Evolutionary conservation across 495 filamentous ascomycete species (phyloP).

Genomic region (Achaetomiella virescens): DNA sequence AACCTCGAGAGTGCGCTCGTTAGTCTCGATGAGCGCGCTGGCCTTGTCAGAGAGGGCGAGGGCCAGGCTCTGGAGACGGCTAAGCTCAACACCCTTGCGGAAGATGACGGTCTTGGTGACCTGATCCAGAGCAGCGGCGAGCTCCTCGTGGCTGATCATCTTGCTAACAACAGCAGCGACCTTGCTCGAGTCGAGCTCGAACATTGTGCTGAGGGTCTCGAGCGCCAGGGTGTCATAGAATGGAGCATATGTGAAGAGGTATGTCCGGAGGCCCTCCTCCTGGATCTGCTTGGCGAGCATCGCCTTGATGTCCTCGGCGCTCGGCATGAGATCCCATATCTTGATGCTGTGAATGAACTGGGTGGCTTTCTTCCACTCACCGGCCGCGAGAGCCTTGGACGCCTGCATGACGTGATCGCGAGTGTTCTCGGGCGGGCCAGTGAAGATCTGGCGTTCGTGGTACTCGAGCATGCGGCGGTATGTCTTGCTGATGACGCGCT

Average conservation of each 20-base stretch:
- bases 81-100: slow-evolving; percentile 97
- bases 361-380: slow-evolving; percentile 96
- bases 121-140: slow-evolving; percentile 93
- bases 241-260: slow-evolving; percentile 98
- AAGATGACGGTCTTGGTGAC: slow-evolving; percentile 97
- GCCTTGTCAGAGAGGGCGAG: slow-evolving; percentile 94
- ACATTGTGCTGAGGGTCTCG: slow-evolving; percentile 81
- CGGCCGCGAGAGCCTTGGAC: slow-evolving; percentile 89
- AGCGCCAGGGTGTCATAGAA: slow-evolving; percentile 97
- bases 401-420: slow-evolving; percentile 98
- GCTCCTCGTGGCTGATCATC: slow-evolving; percentile 99
- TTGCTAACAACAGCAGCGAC: slow-evolving; percentile 92
- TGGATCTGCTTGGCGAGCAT: slow-evolving; percentile 98
- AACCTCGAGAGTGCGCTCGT: slow-evolving; percentile 94
- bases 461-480: slow-evolving; percentile 99
- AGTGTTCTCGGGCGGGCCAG: slow-evolving; percentile 95
- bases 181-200: slow-evolving; percentile 85
- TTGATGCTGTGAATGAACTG: slow-evolving; percentile 93
- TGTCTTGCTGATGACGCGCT: slow-evolving; percentile 97
- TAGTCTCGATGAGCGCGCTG: slow-evolving; percentile 87
- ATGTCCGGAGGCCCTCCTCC: slow-evolving; percentile 94
- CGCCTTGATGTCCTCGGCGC: slow-evolving; percentile 82
- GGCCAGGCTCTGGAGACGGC: slow-evolving; percentile 88
- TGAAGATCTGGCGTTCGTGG: slow-evolving; percentile 98
- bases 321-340: slow-evolving; percentile 96